Evolutionary conservation across 129 eudicot genomes (phyloP), one percentile per base, ranked within the genome.

Genomic region (Flaveria trinervia): DNA sequence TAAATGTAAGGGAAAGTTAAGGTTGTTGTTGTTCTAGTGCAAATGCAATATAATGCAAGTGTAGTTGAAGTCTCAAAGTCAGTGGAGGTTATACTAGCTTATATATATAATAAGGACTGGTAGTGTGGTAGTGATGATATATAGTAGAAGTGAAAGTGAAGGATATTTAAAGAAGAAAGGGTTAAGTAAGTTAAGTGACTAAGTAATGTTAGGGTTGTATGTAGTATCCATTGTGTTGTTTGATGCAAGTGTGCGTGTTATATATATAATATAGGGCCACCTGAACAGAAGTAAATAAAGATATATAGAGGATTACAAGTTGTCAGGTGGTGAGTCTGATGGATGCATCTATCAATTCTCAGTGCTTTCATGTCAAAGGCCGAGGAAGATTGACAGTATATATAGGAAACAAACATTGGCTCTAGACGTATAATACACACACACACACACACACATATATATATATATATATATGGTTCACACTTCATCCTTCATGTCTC

Each of bases 311-410:
- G 84, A 18, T 4, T 36, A 66, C 39, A 77, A 20, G 54, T 4
- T 30, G 36, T 30, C 36, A 30, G 36, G 36, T 30, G 36, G 36
- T 30, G 36, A 30, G 36, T 30, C 3, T 30, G 92, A 88, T 79
- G 86, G 90, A 87, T 85, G 81, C 91, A 89, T 92, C 96, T 88
- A 89, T 92, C 96, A 77, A 64, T 78, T 88, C 96, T 88, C 96
- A 86, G 83, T 78, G 85, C 74, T 87, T 77, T 87, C 93, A 82
- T 87, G 86, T 89, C 89, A 89, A 73, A 51, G 84, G 89, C 88
- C 86, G 82, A 88, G 92, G 91, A 84, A 86, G 13, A 60, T 23
- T 60, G 66, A 12, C 41, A 25, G 39, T 60, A 60, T 5, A 2
- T 28, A 28, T 28, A 36, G 41, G 41, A 36, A 25, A 64, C 44